Evolutionary conservation across 805 yeast genomes (phyloP), one percentile per base, ranked within the genome.

Genomic region (Maudiozyma pseudohumilis): DNA sequence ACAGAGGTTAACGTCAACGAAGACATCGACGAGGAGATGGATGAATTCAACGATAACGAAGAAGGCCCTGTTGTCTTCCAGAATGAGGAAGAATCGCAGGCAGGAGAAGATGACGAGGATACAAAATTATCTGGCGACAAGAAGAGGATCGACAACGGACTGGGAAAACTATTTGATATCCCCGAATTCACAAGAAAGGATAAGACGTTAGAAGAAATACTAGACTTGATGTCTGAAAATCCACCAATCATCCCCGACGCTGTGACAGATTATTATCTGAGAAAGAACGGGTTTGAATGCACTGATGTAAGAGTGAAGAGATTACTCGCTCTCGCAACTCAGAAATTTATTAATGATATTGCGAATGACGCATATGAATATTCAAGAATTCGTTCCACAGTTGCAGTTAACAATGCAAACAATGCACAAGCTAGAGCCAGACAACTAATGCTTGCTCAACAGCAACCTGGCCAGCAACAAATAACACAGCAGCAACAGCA

Each of bases 311-410:
- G 87, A 40, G 75, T 83, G 40, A 88, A 87, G 58, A 69, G 97
- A 38, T 64, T 92, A 26, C 66, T 92, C 34, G 96, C 97, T 0
- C 66, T 92, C 40, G 97, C 98, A 1, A 92, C 98, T 0, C 98
- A 94, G 53, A 92, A 92, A 55, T 92, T 92, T 57, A 73, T 92
- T 20, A 77, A 88, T 43, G 98, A 92, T 56, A 79, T 92, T 22
- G 96, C 98, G 1, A 85, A 87, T 12, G 97, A 92, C 55, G 96
- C 98, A 0, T 92, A 86, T 56, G 98, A 92, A 56, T 88, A 86
- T 55, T 83, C 95, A 7, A 68, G 97, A 43, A 92, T 92, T 47
- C 72, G 97, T 44, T 84, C 92, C n/a, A 68, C 84, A 4, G 76
- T 86, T 10, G 77, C 95, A 0, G 94, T 88, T n/a, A 78, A 83